These are phyloP conservation scores for Gleditsia sinensis DNA, from an alignment of 306 rosid species.

Conservation along the genomic window DNA sequence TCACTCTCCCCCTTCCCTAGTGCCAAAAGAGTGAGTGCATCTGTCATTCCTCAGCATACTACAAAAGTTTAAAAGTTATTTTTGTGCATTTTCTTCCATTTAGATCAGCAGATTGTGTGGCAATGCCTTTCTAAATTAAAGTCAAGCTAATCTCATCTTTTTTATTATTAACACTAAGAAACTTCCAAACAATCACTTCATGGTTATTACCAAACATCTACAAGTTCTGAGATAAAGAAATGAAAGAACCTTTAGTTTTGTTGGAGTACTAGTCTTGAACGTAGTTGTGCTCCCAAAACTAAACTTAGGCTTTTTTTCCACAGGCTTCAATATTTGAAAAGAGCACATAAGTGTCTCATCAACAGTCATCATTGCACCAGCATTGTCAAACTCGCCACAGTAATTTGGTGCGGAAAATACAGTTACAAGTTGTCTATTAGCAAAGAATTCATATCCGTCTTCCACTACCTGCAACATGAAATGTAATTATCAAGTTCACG, in stretches of 20 bases:
- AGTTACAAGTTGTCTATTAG: slow-evolving; percentile 74
- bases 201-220: not conserved
- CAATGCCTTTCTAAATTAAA: not conserved
- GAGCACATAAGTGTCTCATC: slow-evolving; percentile 78
- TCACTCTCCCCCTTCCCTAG: slow-evolving; percentile 5
- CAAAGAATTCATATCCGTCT: slow-evolving; percentile 95
- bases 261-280: slow-evolving; percentile 36
- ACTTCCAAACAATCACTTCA: not conserved
- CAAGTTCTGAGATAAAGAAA: slow-evolving; percentile 15
- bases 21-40: not conserved
- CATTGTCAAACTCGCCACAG: slow-evolving; percentile 93
- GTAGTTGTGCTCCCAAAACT: slow-evolving; percentile 50
- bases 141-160: not conserved
- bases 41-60: not conserved
- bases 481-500: slow-evolving; percentile 14
- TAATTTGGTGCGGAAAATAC: slow-evolving; percentile 92
- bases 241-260: slow-evolving; percentile 57
- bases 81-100: not conserved
- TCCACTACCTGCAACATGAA: slow-evolving; percentile 71
- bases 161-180: not conserved
- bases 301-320: slow-evolving; percentile 63
- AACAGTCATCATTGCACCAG: slow-evolving; percentile 88
- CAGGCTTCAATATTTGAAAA: slow-evolving; percentile 74
- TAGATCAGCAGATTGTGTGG: slow-evolving; percentile 2
- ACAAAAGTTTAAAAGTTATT: not conserved